These are phyloP conservation scores for Ascochyta pisi DNA, from an alignment of 2,329 filamentous ascomycete genomes.

Conservation along the genomic window DNA sequence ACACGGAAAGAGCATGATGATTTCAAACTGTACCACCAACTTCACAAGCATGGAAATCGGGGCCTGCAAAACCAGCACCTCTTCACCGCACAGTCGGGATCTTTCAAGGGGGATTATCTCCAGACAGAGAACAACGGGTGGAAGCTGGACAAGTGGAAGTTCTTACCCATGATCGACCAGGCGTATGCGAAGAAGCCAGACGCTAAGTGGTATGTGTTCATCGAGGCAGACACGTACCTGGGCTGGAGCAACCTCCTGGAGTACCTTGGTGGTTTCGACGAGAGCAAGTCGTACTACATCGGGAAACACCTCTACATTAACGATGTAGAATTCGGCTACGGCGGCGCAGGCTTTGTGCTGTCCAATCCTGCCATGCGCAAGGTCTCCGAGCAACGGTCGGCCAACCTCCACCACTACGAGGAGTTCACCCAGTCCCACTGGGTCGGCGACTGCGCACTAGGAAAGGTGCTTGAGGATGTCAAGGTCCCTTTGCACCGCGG, in stretches of 20 bases:
- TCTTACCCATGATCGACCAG: slow-evolving; percentile 62
- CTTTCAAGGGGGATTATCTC: slow-evolving; percentile 44
- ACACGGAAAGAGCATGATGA: slow-evolving; percentile 54
- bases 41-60: slow-evolving; percentile 55
- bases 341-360: slow-evolving; percentile 54
- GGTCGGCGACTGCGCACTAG: slow-evolving; percentile 50
- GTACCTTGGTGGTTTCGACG: slow-evolving; percentile 50
- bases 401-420: slow-evolving; percentile 44
- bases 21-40: slow-evolving; percentile 61
- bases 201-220: slow-evolving; percentile 50
- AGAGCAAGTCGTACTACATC: slow-evolving; percentile 51
- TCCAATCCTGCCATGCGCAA: slow-evolving; percentile 52
- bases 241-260: slow-evolving; percentile 50
- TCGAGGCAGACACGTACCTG: slow-evolving; percentile 48
- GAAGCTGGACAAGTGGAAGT: slow-evolving; percentile 67
- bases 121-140: slow-evolving; percentile 54
- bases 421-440: slow-evolving; percentile 45
- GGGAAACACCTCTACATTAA: slow-evolving; percentile 55
- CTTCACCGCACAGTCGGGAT: slow-evolving; percentile 41
- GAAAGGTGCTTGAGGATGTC: slow-evolving; percentile 47
- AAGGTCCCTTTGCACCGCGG: slow-evolving; percentile 46
- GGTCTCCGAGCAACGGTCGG: slow-evolving; percentile 40
- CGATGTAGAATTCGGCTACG: slow-evolving; percentile 54
- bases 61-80: slow-evolving; percentile 44
- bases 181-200: slow-evolving; percentile 49